Conservation (phyloP, 768 basidiomycete genomes). For the Russula foetens region DNA sequence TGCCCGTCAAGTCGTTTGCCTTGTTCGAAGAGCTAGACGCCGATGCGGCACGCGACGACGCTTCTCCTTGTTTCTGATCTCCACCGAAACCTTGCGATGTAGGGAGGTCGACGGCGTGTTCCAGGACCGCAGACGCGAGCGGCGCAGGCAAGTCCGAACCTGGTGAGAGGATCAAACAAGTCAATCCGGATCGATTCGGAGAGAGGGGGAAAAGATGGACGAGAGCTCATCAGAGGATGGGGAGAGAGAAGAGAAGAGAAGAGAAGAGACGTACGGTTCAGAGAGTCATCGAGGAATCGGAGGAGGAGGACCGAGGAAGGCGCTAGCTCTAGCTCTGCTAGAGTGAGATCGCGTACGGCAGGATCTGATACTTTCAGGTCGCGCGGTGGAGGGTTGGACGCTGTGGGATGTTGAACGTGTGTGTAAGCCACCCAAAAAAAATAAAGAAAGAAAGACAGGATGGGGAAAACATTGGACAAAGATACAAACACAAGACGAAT, state of each 20-base stretch:
- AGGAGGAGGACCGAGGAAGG: conserved; percentile 75
- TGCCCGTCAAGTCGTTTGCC: conserved; percentile 7
- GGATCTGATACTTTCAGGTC: conserved; percentile 80
- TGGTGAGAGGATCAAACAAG: conserved; percentile 24
- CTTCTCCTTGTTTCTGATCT: conserved; percentile 15
- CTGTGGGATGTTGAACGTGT: conserved; percentile 30
- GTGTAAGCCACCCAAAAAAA: neutral
- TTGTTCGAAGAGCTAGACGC: conserved; percentile 2
- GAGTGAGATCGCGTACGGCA: conserved; percentile 54
- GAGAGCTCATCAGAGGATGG: too few relatives aligned
- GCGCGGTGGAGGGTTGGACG: conserved; percentile 74
- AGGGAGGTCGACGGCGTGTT: conserved; percentile 60
- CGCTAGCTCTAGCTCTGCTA: conserved; percentile 65
- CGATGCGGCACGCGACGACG: neutral
- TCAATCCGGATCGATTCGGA: neutral
- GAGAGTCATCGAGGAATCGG: conserved; percentile 59
- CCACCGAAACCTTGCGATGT: conserved; percentile 37
- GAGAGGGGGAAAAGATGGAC: too few relatives aligned
- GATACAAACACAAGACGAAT: conserved; percentile 68
- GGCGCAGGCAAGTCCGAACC: conserved; percentile 56
- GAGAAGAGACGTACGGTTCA: conserved; percentile 50
- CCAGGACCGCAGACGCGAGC: conserved; percentile 45
- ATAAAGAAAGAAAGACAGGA: neutral
- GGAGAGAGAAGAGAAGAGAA: neutral
- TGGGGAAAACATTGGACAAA: conserved; percentile 11